Evolutionary conservation across 176 grass and related monocot species (phyloP).

Genomic region (Tillandsia leiboldiana): DNA sequence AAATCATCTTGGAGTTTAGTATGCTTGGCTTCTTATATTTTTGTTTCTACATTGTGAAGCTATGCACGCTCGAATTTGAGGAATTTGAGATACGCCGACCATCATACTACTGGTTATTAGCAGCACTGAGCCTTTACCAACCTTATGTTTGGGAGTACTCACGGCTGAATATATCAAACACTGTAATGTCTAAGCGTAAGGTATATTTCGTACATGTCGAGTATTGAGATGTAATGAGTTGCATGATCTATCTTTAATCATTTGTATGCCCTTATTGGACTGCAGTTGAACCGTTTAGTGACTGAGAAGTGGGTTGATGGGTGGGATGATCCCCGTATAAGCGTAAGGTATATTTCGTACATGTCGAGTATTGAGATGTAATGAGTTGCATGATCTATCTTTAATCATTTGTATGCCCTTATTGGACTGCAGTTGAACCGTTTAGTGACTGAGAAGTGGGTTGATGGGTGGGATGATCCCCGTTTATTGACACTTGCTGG

Average conservation of each 20-base stretch:
- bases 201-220: constrained; percentile 22
- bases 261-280: constrained; percentile 6
- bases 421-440: constrained; percentile 55
- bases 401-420: constrained; percentile 8
- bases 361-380: neutral
- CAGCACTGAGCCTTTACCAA: constrained; percentile 77
- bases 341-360: constrained; percentile 52
- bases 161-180: constrained; percentile 88
- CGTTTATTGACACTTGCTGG: constrained; percentile 86
- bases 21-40: neutral
- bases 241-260: constrained; percentile 9
- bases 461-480: constrained; percentile 98
- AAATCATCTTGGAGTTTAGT: neutral
- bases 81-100: constrained; percentile 96
- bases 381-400: neutral
- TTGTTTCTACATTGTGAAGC: constrained; percentile 29
- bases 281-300: constrained; percentile 80
- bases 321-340: constrained; percentile 98
- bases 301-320: constrained; percentile 97
- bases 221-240: neutral
- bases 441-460: constrained; percentile 93
- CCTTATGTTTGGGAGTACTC: constrained; percentile 98
- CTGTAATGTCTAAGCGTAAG: constrained; percentile 98
- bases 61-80: constrained; percentile 82
- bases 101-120: constrained; percentile 94